These are phyloP conservation scores for Venturia oleaginea DNA, from an alignment of 2,329 filamentous ascomycete species.

Conservation along the genomic window DNA sequence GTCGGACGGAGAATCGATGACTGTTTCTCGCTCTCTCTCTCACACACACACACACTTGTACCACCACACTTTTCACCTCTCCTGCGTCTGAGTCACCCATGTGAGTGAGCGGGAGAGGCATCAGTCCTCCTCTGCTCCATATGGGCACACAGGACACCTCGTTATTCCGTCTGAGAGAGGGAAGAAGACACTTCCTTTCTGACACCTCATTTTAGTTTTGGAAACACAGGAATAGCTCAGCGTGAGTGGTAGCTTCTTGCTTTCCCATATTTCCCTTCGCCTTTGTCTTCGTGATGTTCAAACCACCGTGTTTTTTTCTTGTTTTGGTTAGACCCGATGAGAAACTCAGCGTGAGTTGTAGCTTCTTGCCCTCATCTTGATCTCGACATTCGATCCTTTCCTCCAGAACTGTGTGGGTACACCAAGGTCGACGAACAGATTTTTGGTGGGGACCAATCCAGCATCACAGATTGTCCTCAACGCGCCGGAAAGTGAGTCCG, in stretches of 20 bases:
- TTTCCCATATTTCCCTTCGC: not conserved
- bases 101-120: not conserved
- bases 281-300: not conserved
- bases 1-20: not conserved
- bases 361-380: not conserved
- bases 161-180: not conserved
- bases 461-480: not conserved
- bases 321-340: not conserved
- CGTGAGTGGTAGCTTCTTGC: constrained; percentile 6
- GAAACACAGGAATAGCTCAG: constrained; percentile 2
- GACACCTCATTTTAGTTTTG: not conserved
- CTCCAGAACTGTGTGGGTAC: not conserved
- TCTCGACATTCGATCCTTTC: not conserved
- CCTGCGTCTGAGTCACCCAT: not conserved
- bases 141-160: not conserved
- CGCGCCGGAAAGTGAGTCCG: not conserved
- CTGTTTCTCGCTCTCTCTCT: not conserved
- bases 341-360: not conserved
- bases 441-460: not conserved
- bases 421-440: not conserved
- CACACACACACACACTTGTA: not conserved
- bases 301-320: not conserved
- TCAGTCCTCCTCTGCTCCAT: not conserved
- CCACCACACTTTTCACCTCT: not conserved
- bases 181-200: not conserved